phyloP scores from a whole-genome alignment of 129 eudicot genomes.

The Lonicera japonica region DNA sequence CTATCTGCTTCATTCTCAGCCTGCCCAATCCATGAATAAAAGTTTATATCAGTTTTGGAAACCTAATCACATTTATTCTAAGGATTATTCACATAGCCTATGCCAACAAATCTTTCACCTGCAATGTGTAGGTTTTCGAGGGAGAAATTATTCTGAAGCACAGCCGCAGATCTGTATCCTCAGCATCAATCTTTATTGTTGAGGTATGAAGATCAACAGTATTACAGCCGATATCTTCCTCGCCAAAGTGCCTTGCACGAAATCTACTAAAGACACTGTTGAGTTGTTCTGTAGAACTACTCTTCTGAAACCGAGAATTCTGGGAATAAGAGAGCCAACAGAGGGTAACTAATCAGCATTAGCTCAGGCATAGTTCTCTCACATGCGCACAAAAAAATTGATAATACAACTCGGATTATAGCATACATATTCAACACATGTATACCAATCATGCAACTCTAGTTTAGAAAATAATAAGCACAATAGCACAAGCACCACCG shows the following conservation, averaged over 20 bases:
- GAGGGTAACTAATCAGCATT: conserved; percentile 7
- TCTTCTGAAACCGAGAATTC: conserved; percentile 52
- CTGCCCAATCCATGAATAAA: conserved; percentile 39
- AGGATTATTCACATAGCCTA: not conserved
- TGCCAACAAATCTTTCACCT: conserved; percentile 37
- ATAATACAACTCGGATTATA: not conserved
- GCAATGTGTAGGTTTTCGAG: conserved; percentile 74
- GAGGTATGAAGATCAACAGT: conserved; percentile 93
- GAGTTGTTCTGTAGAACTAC: conserved; percentile 38
- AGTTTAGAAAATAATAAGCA: not conserved
- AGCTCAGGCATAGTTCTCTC: not conserved
- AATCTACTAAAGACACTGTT: conserved; percentile 87
- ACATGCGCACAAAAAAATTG: not conserved
- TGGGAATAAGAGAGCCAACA: conserved; percentile 23
- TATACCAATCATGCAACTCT: not conserved
- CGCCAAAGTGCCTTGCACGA: conserved; percentile 56
- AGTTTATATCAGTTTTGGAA: not conserved
- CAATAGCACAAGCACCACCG: not conserved
- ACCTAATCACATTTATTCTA: not conserved
- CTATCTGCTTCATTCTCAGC: conserved; percentile 98
- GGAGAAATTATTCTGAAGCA: conserved; percentile 97
- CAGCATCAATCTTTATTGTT: conserved; percentile 85
- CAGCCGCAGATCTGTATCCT: conserved; percentile 83
- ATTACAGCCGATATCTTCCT: conserved; percentile 58
- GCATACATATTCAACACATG: not conserved